Conservation (phyloP, 2,329 filamentous ascomycete genomes). For the Xylaria sp. region DNA sequence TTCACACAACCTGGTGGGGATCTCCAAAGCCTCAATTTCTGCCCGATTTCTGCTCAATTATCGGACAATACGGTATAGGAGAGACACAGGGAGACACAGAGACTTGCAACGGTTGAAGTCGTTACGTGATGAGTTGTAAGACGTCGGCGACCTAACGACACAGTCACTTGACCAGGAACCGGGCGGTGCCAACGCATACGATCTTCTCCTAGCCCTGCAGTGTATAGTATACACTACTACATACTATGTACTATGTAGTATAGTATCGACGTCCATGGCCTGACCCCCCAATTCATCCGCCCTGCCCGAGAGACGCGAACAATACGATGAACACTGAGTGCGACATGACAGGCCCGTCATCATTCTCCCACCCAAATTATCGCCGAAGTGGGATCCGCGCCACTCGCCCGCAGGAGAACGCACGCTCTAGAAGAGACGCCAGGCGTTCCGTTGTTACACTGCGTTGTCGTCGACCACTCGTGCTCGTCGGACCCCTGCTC, state of each 20-base stretch:
- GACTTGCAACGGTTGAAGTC: neutral
- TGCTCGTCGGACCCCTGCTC: conserved; percentile 20
- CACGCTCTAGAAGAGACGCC: conserved; percentile 22
- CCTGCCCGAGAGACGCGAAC: conserved; percentile 2
- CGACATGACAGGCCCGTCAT: neutral
- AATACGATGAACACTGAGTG: neutral
- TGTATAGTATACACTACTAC: neutral
- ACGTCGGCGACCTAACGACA: neutral
- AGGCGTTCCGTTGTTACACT: conserved; percentile 19
- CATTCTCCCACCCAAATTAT: no score
- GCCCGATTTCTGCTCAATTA: no score
- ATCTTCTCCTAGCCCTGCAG: neutral
- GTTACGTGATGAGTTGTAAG: neutral
- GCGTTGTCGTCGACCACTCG: conserved; percentile 23
- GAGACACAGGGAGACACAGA: neutral
- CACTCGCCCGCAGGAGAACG: neutral
- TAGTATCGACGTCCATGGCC: neutral
- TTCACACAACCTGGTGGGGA: neutral
- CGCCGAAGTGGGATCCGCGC: conserved; percentile 11
- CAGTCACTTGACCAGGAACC: neutral
- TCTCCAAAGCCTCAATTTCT: conserved; percentile 2
- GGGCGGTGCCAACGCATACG: conserved; percentile 15
- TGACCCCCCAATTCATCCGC: conserved; percentile 2
- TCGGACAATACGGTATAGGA: neutral
- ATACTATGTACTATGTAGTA: no score